phyloP scores from a whole-genome alignment of 2,329 filamentous ascomycete genomes.

The Colletotrichum sp. region DNA sequence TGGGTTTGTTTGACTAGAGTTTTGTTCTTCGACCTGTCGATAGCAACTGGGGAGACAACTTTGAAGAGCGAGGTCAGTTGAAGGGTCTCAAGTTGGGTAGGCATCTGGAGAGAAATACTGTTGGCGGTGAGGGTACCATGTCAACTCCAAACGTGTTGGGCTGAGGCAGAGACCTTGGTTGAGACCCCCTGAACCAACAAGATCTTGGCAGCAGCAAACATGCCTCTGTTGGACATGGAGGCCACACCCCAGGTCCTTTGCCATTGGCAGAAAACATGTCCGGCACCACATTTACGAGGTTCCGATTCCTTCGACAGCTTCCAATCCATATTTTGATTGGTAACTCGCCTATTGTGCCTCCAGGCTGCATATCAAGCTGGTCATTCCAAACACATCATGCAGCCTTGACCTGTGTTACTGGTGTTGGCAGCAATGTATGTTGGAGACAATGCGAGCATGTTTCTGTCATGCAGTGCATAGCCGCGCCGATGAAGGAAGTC shows the following conservation, averaged over 20 bases:
- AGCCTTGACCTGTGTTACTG: neutral
- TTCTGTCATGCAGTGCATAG: neutral
- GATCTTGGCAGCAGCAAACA: neutral
- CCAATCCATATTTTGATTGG: neutral
- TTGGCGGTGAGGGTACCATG: neutral
- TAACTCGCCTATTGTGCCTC: neutral
- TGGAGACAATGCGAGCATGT: neutral
- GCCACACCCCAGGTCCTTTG: fast-evolving
- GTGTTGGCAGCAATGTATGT: neutral
- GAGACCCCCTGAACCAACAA: neutral
- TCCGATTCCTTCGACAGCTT: neutral
- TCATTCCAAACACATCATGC: neutral
- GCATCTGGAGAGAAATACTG: neutral
- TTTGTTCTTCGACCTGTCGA: neutral
- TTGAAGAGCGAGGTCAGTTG: neutral
- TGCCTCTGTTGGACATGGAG: neutral
- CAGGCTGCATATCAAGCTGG: neutral
- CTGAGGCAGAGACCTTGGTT: neutral
- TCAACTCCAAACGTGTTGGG: neutral
- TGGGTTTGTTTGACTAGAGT: neutral
- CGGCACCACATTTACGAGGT: neutral
- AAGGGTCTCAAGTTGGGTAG: neutral
- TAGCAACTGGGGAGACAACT: neutral
- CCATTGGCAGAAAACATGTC: neutral
- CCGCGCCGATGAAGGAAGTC: neutral